Base-by-base conservation (phyloP, 495 filamentous ascomycete genomes). In the Tricharina praecox region DNA sequence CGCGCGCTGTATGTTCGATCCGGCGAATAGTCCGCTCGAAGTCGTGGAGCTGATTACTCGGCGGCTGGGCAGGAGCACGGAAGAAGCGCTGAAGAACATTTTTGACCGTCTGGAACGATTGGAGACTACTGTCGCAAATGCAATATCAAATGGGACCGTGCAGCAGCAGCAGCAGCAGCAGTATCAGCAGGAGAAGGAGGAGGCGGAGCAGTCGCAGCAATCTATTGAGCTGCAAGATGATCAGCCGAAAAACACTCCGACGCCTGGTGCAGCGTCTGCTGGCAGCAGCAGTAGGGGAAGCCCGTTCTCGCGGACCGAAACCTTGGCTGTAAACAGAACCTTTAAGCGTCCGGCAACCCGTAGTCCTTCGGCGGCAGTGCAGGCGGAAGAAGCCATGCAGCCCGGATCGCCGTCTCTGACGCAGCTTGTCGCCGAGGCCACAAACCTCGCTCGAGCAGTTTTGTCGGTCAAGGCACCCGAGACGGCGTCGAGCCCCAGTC, bases 361-460 rank as follows among this genome's bases (percentile, higher is more conserved):
- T n/a, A n/a, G n/a, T n/a, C n/a, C n/a, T n/a, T n/a, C n/a, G n/a
- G n/a, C n/a, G n/a, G n/a, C n/a, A n/a, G n/a, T n/a, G n/a, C n/a
- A n/a, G n/a, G n/a, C n/a, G n/a, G 7, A 44, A 26, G 18, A 44
- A 7, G 20, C 19, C 24, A 7, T 4, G 9, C 7, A 4, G 7
- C 23, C 40, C 10, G 8, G 10, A 7, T 7, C 40, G 11, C 18
- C 16, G 9, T 44, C 40, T 5, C 40, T 44, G 11, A 16, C 40
- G 21, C 40, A 44, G 9, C 40, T 44, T 9, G 40, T 44, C 23
- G 4, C 13, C 16, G 40, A 44, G 40, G 40, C 40, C 5, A 44
- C 40, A 7, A 44, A 21, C 18, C 13, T 26, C 4, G 40, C 40
- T 8, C 16, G 40, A 16, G 40, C 40, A 19, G 21, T 44, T 4